Evolutionary conservation across 2,329 filamentous ascomycete species (phyloP), one percentile per base, ranked within the genome.

Genomic region (Cercospora beticola): DNA sequence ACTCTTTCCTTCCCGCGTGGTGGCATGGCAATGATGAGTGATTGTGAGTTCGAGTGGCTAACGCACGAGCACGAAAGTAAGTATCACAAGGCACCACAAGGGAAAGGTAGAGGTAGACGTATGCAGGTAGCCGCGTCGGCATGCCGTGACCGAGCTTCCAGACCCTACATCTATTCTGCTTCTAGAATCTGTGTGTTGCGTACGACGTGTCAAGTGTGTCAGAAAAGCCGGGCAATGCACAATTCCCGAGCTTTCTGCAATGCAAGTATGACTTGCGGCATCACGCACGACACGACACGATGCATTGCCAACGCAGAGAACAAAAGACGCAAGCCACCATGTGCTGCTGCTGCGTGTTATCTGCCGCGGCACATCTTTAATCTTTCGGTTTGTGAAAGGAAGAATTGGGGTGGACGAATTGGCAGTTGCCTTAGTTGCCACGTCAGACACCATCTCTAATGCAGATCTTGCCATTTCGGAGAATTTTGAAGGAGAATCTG

Each of bases 261-360:
- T 26, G 54, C 54, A 58, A 58, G 26, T 58, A 58, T 58, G 54
- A 58, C 54, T 28, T 57, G 54, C 54, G 54, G 54, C 54, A 28
- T 23, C 54, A 57, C 54, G 26, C 52, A 26, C 21, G 18, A 52
- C 46, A 52, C 18, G 26, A 23, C 54, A 31, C 52, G 7, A 56
- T 26, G n/a, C 18, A 21, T 16, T 57, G 54, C 54, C 28, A 28
- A 49, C 43, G 43, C 43, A 49, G 43, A 36, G 33, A 16, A 5
- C 23, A 18, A 21, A 10, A 8, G n/a, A 49, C 21, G 43, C 43
- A 49, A 18, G 43, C 43, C 43, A 12, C 43, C 43, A 49, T 49
- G 43, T 49, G 43, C n/a, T 49, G 8, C 43, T 49, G 5, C 31
- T 36, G 31, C 31, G 31, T 36, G 31, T 33, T 40, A 7, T 7